These are phyloP conservation scores for Aspergillus amoenus DNA, from an alignment of 2,329 filamentous ascomycete species.

Conservation along the genomic window DNA sequence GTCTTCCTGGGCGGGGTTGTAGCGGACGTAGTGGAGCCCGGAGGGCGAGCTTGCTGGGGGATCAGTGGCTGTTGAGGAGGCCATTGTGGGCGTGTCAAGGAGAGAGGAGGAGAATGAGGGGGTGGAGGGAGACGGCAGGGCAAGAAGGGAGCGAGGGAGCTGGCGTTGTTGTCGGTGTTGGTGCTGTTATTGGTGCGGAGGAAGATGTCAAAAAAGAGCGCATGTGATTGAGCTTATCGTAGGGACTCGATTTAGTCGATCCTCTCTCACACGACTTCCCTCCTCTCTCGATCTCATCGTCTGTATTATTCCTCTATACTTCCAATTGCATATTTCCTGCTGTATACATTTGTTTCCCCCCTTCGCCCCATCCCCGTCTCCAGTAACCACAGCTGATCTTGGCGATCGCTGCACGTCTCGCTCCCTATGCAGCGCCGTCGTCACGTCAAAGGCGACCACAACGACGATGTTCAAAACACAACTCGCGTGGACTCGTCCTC, in stretches of 20 bases:
- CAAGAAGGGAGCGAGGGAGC: not conserved
- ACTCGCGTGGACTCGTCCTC: slow-evolving; percentile 18
- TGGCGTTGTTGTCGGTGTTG: not conserved
- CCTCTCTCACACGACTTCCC: not conserved
- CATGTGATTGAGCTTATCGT: slow-evolving; percentile 3
- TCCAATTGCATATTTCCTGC: not conserved
- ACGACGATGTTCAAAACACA: slow-evolving; percentile 24
- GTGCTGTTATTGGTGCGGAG: not conserved
- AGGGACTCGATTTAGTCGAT: not conserved
- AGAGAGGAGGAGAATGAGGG: not conserved
- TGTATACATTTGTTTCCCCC: not conserved
- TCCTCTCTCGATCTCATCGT: not conserved
- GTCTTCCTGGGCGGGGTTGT: slow-evolving; percentile 59
- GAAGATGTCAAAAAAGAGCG: not conserved
- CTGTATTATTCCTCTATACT: not conserved
- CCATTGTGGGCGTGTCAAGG: not conserved
- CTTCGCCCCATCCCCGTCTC: not conserved
- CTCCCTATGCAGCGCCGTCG: slow-evolving; percentile 42
- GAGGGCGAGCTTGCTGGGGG: slow-evolving; percentile 30
- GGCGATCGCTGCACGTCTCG: slow-evolving; percentile 12
- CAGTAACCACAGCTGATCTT: not conserved
- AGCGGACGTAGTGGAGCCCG: slow-evolving; percentile 59
- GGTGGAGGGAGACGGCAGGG: not conserved
- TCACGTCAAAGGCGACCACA: slow-evolving; percentile 35
- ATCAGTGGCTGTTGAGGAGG: slow-evolving; percentile 13